phyloP scores from a whole-genome alignment of 257 asterid genomes.

The Przewalskia tangutica region DNA sequence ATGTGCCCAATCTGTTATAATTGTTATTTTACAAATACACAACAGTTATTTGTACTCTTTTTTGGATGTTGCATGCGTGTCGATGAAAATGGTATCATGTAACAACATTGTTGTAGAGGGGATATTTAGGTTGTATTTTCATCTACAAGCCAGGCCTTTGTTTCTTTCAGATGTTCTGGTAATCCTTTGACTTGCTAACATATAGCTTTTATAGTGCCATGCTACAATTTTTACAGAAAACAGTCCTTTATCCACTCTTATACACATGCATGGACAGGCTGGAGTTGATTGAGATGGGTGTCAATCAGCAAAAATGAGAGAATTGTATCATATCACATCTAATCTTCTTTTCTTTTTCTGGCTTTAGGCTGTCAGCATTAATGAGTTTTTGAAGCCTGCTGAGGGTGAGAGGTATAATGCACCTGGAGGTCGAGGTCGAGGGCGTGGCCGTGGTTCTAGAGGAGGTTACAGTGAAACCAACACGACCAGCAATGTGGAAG shows the following conservation, averaged over 20 bases:
- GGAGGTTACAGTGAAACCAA: slow-evolving; percentile 41
- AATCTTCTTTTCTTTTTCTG: neutral
- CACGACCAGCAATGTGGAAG: slow-evolving; percentile 29
- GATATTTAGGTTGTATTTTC: neutral
- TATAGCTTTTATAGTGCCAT: neutral
- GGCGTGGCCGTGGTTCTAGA: slow-evolving; percentile 49
- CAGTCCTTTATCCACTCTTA: neutral
- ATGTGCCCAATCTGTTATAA: neutral
- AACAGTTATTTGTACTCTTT: neutral
- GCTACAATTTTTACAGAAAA: neutral
- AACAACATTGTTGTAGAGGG: neutral
- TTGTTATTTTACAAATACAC: neutral
- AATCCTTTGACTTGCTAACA: neutral
- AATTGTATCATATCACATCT: neutral
- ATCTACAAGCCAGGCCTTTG: neutral
- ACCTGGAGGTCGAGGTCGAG: slow-evolving; percentile 63
- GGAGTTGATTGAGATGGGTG: neutral
- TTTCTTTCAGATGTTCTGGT: neutral
- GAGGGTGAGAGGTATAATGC: slow-evolving; percentile 50
- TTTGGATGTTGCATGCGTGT: neutral
- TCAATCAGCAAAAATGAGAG: neutral
- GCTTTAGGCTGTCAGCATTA: slow-evolving; percentile 72
- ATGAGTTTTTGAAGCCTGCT: slow-evolving; percentile 84
- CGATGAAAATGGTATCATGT: neutral
- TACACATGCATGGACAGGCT: neutral